phyloP scores from a whole-genome alignment of 2,329 filamentous ascomycete genomes.

The Calonectria leucothoes region DNA sequence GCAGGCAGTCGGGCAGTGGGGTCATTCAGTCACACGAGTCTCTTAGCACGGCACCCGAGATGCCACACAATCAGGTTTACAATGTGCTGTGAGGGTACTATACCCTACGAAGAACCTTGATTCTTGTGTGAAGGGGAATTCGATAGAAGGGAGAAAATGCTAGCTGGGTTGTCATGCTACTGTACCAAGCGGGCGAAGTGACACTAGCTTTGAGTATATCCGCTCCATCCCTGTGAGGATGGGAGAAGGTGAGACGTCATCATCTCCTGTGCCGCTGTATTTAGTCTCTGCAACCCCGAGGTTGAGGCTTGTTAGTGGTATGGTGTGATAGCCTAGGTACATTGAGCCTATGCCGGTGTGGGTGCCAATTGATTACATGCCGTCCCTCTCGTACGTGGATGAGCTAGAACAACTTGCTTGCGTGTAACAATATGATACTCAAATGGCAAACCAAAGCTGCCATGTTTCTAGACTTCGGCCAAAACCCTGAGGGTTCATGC shows the following conservation, averaged over 20 bases:
- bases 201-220: not conserved
- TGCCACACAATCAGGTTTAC: not conserved
- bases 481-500: not conserved
- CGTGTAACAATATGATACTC: not conserved
- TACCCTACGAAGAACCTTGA: not conserved
- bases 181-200: too few species aligned
- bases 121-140: too few species aligned
- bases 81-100: not conserved
- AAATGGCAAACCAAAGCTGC: not conserved
- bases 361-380: not conserved
- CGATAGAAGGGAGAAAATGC: not conserved
- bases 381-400: not conserved
- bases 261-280: not conserved
- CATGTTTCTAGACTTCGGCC: not conserved
- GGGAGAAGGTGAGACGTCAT: not conserved
- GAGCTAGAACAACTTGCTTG: not conserved
- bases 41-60: constrained; percentile 15
- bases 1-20: constrained; percentile 11
- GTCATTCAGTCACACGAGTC: constrained; percentile 23
- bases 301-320: not conserved
- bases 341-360: not conserved
- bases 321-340: not conserved
- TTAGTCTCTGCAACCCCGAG: not conserved
- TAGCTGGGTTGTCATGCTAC: too few species aligned
- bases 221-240: not conserved